phyloP scores from a whole-genome alignment of 441 rosid genomes.

The Gossypium gossypioides region DNA sequence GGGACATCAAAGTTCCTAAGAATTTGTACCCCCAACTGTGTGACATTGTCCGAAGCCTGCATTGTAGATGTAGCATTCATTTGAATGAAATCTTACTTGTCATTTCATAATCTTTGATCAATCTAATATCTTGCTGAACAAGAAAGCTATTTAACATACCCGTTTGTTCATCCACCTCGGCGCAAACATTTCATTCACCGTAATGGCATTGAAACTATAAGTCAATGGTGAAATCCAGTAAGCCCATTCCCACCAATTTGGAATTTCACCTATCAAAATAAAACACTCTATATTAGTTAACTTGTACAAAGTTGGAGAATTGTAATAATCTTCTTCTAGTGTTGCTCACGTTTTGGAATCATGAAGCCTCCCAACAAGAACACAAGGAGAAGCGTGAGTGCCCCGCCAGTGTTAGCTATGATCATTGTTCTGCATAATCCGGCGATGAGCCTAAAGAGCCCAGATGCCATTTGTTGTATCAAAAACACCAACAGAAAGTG shows the following conservation, averaged over 20 bases:
- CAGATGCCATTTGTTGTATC: constrained; percentile 80
- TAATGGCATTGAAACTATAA: constrained; percentile 57
- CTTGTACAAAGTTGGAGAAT: neutral
- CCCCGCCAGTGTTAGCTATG: constrained; percentile 67
- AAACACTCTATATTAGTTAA: neutral
- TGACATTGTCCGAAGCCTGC: constrained; percentile 39
- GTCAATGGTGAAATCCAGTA: constrained; percentile 76
- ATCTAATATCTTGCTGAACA: no score
- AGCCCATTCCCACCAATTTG: constrained; percentile 79
- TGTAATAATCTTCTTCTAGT: neutral
- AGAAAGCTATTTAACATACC: constrained; percentile 23
- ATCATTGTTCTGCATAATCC: constrained; percentile 72
- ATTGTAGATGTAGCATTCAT: neutral
- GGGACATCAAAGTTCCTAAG: constrained; percentile 41
- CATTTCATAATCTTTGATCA: no score
- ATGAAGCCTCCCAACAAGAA: constrained; percentile 82
- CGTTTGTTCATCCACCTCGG: constrained; percentile 73
- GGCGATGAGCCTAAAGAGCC: constrained; percentile 55
- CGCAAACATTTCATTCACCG: constrained; percentile 60
- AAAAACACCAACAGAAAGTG: constrained; percentile 47
- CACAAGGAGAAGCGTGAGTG: constrained; percentile 42
- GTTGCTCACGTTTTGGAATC: constrained; percentile 44
- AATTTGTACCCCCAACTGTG: constrained; percentile 46
- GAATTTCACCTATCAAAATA: constrained; percentile 43
- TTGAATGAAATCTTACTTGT: no score